These are phyloP conservation scores for Taxawa tesnikishii DNA, from an alignment of 2,329 filamentous ascomycete species.

Conservation along the genomic window DNA sequence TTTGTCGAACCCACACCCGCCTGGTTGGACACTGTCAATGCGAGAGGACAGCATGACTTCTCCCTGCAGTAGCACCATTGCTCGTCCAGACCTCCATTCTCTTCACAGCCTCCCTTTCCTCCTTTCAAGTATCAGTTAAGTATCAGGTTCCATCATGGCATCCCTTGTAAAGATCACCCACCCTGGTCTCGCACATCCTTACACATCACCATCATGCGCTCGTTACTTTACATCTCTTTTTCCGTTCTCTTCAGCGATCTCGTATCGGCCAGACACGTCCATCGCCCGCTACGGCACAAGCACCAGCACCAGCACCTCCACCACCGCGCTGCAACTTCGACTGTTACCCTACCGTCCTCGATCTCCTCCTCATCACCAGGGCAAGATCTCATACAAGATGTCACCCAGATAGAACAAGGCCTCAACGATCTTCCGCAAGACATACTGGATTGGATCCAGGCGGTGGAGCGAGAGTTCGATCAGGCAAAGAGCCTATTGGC, in stretches of 20 bases:
- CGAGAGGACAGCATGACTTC: not conserved
- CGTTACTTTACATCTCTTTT: too few relatives aligned
- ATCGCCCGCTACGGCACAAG: slow-evolving; percentile 1
- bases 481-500: slow-evolving; percentile 1
- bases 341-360: not conserved
- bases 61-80: not conserved
- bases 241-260: not conserved
- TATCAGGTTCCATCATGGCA: not conserved
- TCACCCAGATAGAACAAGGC: slow-evolving; percentile 2
- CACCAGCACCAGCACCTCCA: not conserved
- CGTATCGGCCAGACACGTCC: slow-evolving; percentile 3
- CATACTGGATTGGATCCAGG: slow-evolving; percentile 1
- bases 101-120: slow-evolving; percentile 4
- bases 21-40: too few relatives aligned
- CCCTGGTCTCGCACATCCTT: not conserved
- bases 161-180: not conserved
- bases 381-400: slow-evolving; percentile 1
- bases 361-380: not conserved
- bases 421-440: slow-evolving; percentile 1
- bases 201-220: too few relatives aligned
- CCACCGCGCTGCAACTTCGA: slow-evolving; percentile 2
- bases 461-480: slow-evolving; percentile 2
- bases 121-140: not conserved
- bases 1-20: too few relatives aligned
- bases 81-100: slow-evolving; percentile 3